A percentile compares a stretch with the other conserved stretches of the same genome.
Conservation (phyloP, 1,284 basidiomycete species). For the Cryptococcus amylolentus region DNA sequence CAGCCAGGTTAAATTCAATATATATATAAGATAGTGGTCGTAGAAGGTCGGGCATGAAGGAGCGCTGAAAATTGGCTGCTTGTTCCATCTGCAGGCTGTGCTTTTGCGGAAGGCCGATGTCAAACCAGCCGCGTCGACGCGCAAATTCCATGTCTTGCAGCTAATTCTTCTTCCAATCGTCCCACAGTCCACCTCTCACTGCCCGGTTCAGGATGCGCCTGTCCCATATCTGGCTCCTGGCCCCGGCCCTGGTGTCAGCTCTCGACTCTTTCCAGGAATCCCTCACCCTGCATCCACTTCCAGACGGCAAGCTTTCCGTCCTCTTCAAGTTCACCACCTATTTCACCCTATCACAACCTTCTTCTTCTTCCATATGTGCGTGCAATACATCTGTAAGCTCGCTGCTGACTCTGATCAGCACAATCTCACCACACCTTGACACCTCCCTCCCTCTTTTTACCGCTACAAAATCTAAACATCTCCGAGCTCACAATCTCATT, state of each 20-base stretch:
- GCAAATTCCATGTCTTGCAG: no score
- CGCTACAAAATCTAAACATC: conserved; percentile 75
- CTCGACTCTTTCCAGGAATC: conserved; percentile 55
- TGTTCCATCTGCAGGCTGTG: no score
- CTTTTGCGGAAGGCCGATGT: no score
- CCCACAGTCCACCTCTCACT: background rate
- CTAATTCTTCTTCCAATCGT: background rate
- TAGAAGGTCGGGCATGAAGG: no score
- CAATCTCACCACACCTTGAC: conserved; percentile 80
- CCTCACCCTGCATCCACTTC: conserved; percentile 67
- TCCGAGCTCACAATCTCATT: conserved; percentile 82
- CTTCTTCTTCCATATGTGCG: conserved; percentile 11
- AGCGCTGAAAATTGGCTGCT: no score
- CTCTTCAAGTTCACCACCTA: conserved; percentile 78
- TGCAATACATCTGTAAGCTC: background rate
- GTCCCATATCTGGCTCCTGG: conserved; percentile 6
- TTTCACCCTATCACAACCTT: conserved; percentile 42
- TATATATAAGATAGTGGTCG: no score
- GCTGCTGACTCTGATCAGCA: conserved; percentile 31
- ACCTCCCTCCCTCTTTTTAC: conserved; percentile 78
- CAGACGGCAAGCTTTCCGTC: conserved; percentile 78
- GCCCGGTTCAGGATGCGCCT: background rate
- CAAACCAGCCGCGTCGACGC: no score
- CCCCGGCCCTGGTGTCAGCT: conserved; percentile 7
- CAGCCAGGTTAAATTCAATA: no score